A percentile compares a stretch with the other conserved stretches of the same genome.
These are phyloP conservation scores for Xylariaceae sp. DNA, from an alignment of 2,329 filamentous ascomycete species.

Conservation along the genomic window DNA sequence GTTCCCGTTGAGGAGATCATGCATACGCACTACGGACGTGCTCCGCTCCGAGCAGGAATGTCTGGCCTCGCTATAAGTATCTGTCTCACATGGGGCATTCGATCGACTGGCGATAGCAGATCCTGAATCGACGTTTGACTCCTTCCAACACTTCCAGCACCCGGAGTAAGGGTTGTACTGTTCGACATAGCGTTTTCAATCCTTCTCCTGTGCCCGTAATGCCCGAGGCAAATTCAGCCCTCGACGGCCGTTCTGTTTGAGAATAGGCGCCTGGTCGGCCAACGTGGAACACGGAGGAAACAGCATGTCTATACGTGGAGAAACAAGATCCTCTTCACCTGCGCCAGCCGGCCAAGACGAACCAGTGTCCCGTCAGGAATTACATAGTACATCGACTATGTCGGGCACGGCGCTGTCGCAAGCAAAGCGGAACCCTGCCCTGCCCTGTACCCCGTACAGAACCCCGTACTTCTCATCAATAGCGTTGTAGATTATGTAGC, in stretches of 20 bases:
- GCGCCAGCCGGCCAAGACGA: neutral
- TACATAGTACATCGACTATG: neutral
- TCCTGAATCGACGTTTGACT: neutral
- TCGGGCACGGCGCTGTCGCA: neutral
- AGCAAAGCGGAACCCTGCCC: neutral
- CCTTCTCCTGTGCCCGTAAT: constrained; percentile 17
- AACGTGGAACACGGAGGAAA: constrained; percentile 17
- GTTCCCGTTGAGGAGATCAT: constrained; percentile 21
- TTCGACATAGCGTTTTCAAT: neutral
- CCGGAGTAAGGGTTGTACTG: neutral
- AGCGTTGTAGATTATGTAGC: neutral
- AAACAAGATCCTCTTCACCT: neutral
- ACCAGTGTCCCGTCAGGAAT: neutral
- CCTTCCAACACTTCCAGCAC: no score
- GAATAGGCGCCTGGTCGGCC: constrained; percentile 8
- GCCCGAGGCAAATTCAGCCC: neutral
- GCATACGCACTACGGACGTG: constrained; percentile 3
- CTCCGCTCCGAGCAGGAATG: neutral
- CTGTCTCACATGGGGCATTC: neutral
- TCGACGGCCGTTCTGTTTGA: constrained; percentile 8
- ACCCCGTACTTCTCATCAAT: neutral
- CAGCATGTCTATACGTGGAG: constrained; percentile 1
- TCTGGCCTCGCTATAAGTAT: neutral
- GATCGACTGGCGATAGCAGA: neutral
- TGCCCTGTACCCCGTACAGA: neutral